Conservation (phyloP, 2,329 filamentous ascomycete species). For the Pseudonectria foliicola region DNA sequence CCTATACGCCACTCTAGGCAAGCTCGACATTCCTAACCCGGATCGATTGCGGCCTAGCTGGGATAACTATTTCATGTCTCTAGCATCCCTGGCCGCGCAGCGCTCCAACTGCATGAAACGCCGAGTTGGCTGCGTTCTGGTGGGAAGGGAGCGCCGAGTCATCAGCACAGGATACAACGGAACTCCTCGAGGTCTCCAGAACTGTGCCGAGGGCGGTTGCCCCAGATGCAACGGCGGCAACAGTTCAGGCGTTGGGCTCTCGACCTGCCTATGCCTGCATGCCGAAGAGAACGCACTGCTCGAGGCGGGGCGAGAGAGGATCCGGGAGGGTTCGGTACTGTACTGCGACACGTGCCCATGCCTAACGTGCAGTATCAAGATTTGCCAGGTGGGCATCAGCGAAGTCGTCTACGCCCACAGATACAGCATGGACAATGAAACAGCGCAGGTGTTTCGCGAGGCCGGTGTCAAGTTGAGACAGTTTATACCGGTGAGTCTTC, state of each 20-base stretch:
- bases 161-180: conserved; percentile 97
- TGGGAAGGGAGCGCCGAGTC: conserved; percentile 71
- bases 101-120: conserved; percentile 98
- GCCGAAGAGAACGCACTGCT: conserved; percentile 96
- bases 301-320: conserved; percentile 86
- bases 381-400: conserved; percentile 88
- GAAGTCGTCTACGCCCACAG: conserved; percentile 93
- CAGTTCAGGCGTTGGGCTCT: conserved; percentile 62
- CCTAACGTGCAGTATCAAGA: conserved; percentile 97
- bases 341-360: conserved; percentile 98
- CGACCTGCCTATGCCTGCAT: conserved; percentile 92
- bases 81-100: conserved; percentile 85
- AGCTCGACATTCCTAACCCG: conserved; percentile 69
- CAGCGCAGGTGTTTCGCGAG: conserved; percentile 72
- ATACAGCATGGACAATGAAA: conserved; percentile 88
- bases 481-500: conserved; percentile 67
- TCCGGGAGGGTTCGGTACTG: conserved; percentile 72
- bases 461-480: conserved; percentile 81
- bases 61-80: conserved; percentile 97
- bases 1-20: conserved; percentile 64
- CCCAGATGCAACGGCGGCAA: conserved; percentile 73
- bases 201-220: conserved; percentile 92
- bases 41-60: conserved; percentile 80
- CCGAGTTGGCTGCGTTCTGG: conserved; percentile 88
- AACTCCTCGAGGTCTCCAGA: conserved; percentile 80